A percentile compares a stretch with the other conserved stretches of the same genome.
These are phyloP conservation scores for Boletus reticuloceps DNA, from an alignment of 768 basidiomycete species.

Conservation along the genomic window DNA sequence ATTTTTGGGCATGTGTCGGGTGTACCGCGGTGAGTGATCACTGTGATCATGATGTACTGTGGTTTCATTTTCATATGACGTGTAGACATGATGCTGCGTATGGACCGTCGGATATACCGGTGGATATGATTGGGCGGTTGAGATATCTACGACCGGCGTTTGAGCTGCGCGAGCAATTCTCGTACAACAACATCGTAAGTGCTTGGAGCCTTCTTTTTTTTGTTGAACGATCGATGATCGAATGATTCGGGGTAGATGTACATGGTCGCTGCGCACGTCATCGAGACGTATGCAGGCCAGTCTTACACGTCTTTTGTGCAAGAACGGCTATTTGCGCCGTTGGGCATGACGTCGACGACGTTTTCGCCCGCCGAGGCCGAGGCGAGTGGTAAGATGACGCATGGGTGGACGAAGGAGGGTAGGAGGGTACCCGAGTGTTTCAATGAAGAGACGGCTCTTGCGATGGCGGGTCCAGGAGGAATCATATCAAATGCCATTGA, in stretches of 20 bases:
- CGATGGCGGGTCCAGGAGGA: constrained; percentile 40
- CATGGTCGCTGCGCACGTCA: constrained; percentile 32
- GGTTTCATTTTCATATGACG: too few species aligned
- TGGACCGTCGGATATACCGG: constrained; percentile 25
- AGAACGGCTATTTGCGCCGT: constrained; percentile 39
- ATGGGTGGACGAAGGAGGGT: too few species aligned
- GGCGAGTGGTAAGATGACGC: too few species aligned
- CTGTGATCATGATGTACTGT: too few species aligned
- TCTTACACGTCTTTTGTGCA: constrained; percentile 40
- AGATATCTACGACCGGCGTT: constrained; percentile 30
- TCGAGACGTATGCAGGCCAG: constrained; percentile 32
- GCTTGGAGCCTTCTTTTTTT: too few species aligned
- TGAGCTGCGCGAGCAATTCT: constrained; percentile 37
- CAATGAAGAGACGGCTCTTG: constrained; percentile 20
- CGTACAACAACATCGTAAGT: constrained; percentile 40
- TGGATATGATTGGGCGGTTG: constrained; percentile 23
- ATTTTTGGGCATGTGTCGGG: constrained; percentile 42
- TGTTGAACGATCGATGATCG: too few species aligned
- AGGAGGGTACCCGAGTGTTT: constrained; percentile 18
- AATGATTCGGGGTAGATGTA: constrained; percentile 34
- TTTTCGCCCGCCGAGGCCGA: too few species aligned
- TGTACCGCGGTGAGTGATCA: constrained; percentile 30
- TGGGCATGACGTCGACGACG: constrained; percentile 34
- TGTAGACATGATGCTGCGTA: constrained; percentile 36
- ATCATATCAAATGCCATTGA: constrained; percentile 43